Base-by-base conservation (phyloP, 1,284 basidiomycete species). In the Trichosporon sp. region DNA sequence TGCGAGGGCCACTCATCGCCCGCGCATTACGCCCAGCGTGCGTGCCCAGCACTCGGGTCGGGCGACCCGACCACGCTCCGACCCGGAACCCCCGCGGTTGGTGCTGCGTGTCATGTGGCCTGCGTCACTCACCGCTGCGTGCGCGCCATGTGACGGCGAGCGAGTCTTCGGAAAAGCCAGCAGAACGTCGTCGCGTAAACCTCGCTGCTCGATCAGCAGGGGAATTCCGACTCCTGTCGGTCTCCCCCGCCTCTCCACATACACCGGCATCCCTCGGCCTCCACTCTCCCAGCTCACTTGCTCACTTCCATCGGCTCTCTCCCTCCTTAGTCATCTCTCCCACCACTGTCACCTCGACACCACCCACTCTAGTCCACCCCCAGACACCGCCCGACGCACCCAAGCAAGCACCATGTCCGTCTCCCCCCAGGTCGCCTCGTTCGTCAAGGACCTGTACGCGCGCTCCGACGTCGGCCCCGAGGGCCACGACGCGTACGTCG, bases 391-490 rank as follows among this genome's bases (percentile, higher is more conserved):
- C n/a, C n/a, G n/a, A n/a, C n/a, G n/a, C n/a, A n/a, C n/a, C n/a
- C n/a, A n/a, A n/a, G n/a, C n/a, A n/a, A n/a, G n/a, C 68, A 67
- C 68, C 13, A 69, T 69, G 70, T 60, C 68, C 53, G 67, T 72
- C 69, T 58, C 75, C 29, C 70, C 73, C 65, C 65, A 69, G 9
- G 51, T 77, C 63, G 27, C 35, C 31, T 35, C 70, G 44, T 74
- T 77, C 67, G 70, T 75, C 42, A 53, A 68, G 47, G 70, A 68
- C 21, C 75, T 77, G 47, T 77, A 77, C 69, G 51, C 62, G 13
- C 70, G 70, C 27, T 72, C 70, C 62, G 76, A 77, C 69, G 71
- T 68, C 66, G 71, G 71, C 8, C 69, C 69, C 34, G 47, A 21
- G 21, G 71, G 67, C 63, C 71, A 77, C 69, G 68, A 73, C 35